Evolutionary conservation across 2,329 filamentous ascomycete genomes (phyloP).

Genomic region (Zymoseptoria ardabiliae): DNA sequence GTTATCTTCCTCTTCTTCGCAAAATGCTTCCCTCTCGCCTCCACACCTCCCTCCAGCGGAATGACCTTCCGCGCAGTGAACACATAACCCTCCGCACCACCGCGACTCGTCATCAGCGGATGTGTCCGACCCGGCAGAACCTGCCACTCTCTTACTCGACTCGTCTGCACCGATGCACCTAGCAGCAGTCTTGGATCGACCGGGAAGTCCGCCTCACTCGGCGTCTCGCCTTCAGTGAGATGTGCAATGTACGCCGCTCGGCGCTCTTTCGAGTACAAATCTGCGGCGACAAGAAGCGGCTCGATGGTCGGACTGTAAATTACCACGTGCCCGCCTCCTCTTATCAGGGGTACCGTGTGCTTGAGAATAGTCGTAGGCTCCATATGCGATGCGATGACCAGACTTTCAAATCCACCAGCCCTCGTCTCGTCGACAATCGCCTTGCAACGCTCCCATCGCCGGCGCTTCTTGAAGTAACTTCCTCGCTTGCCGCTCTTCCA

Average conservation of each 20-base stretch:
- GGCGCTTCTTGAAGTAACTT: constrained; percentile 80
- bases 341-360: constrained; percentile 68
- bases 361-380: constrained; percentile 69
- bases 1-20: not conserved
- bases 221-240: constrained; percentile 21
- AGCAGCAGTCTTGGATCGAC: constrained; percentile 80
- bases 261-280: constrained; percentile 75
- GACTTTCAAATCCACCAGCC: constrained; percentile 70
- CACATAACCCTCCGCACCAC: constrained; percentile 83
- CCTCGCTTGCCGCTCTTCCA: constrained; percentile 79
- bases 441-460: constrained; percentile 67
- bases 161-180: constrained; percentile 72
- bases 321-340: constrained; percentile 75
- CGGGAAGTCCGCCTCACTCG: constrained; percentile 62
- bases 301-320: constrained; percentile 80
- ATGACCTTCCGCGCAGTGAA: constrained; percentile 77
- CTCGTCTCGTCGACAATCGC: constrained; percentile 68
- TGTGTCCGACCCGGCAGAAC: constrained; percentile 87
- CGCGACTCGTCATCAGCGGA: constrained; percentile 82
- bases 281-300: constrained; percentile 66
- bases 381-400: constrained; percentile 77
- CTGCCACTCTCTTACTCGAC: constrained; percentile 74
- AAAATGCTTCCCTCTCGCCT: constrained; percentile 68
- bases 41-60: constrained; percentile 70
- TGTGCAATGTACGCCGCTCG: constrained; percentile 63